These are phyloP conservation scores for Microcyclospora pomicola DNA, from an alignment of 2,329 filamentous ascomycete genomes.

Conservation along the genomic window DNA sequence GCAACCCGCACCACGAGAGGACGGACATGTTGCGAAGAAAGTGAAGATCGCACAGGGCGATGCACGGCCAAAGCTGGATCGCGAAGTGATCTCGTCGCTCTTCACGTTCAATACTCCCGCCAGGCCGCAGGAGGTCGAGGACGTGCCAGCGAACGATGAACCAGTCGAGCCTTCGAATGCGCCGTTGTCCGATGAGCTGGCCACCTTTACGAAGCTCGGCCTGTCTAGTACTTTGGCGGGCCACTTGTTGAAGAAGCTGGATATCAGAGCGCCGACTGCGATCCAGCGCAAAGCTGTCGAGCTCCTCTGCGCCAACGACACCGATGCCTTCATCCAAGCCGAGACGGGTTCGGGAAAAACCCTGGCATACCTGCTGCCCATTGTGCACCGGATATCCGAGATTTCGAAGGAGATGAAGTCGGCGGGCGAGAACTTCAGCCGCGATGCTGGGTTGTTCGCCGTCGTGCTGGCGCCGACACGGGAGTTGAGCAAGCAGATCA, in stretches of 20 bases:
- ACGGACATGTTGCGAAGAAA: slow-evolving; percentile 4
- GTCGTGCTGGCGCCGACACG: slow-evolving; percentile 88
- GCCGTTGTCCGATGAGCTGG: slow-evolving; percentile 67
- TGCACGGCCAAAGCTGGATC: not conserved
- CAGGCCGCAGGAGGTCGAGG: slow-evolving; percentile 32
- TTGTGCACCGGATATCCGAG: slow-evolving; percentile 75
- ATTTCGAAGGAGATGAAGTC: slow-evolving; percentile 44
- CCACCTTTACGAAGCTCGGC: slow-evolving; percentile 75
- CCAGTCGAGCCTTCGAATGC: slow-evolving; percentile 74
- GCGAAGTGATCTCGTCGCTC: slow-evolving; percentile 64
- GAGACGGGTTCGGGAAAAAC: slow-evolving; percentile 98
- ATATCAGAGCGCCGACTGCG: slow-evolving; percentile 78
- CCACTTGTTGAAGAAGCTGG: slow-evolving; percentile 73
- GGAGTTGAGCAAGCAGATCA: slow-evolving; percentile 89
- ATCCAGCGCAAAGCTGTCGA: slow-evolving; percentile 86
- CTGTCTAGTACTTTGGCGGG: slow-evolving; percentile 67
- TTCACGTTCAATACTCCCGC: slow-evolving; percentile 80
- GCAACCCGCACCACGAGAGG: too few species aligned
- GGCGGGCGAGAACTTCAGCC: slow-evolving; percentile 43
- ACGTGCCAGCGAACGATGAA: slow-evolving; percentile 26
- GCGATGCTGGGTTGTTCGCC: slow-evolving; percentile 82
- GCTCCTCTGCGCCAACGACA: slow-evolving; percentile 64
- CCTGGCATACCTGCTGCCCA: slow-evolving; percentile 82
- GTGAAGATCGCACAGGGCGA: slow-evolving; percentile 7
- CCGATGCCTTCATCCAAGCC: slow-evolving; percentile 89